Conservation (phyloP, 108 stramenopile species). For the Fragilaria crotonensis region DNA sequence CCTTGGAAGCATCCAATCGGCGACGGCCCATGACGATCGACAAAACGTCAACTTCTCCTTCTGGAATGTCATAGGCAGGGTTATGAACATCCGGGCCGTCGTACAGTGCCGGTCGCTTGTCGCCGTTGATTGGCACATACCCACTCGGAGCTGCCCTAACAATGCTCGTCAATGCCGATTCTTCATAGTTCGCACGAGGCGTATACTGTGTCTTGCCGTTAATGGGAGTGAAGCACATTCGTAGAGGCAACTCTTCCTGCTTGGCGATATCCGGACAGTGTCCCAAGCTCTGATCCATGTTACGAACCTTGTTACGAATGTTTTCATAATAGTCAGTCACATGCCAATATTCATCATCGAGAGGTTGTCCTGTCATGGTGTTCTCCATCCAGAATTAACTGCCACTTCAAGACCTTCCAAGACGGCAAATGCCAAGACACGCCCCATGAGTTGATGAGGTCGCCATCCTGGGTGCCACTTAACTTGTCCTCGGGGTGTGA, state of each 20-base stretch:
- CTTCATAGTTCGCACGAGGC: conserved; percentile 53
- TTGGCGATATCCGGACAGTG: conserved; percentile 35
- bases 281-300: conserved; percentile 25
- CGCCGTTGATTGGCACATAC: conserved; percentile 32
- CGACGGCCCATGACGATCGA: conserved; percentile 34
- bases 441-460: conserved; percentile 62
- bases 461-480: conserved; percentile 73
- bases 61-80: conserved; percentile 35
- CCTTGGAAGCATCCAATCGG: conserved; percentile 3
- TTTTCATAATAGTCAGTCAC: conserved; percentile 52
- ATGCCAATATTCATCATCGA: conserved; percentile 72
- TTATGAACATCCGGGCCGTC: conserved; percentile 58
- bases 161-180: conserved; percentile 40
- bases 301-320: conserved; percentile 39
- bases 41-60: conserved; percentile 49
- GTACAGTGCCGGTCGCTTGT: conserved; percentile 42
- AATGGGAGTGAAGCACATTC: conserved; percentile 51
- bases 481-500: conserved; percentile 19
- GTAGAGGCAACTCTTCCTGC: conserved; percentile 20
- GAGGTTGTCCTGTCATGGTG: conserved; percentile 69
- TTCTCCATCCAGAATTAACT: conserved; percentile 56
- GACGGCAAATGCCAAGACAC: conserved; percentile 47
- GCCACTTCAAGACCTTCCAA: conserved; percentile 54
- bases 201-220: conserved; percentile 62
- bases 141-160: conserved; percentile 34